Base-by-base conservation (phyloP, 1,284 basidiomycete species). In the Cryptococcus sp. region DNA sequence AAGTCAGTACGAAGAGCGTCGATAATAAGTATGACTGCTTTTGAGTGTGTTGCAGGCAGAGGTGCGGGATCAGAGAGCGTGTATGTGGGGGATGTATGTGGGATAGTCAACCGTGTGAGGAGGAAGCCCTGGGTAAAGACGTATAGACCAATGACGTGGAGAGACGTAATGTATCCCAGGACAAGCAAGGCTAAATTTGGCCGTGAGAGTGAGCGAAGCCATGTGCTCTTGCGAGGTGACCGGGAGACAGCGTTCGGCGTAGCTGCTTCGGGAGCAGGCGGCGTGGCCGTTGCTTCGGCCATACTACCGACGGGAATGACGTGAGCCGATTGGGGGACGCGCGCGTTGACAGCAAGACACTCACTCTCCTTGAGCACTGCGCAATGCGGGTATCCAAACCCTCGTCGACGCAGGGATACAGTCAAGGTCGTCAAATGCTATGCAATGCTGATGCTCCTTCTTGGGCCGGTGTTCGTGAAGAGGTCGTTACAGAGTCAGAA, bases 1-100 rank as follows among this genome's bases (percentile, higher is more conserved):
- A 98, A 99, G 79, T 99, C 95, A 72, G 93, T 96, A 1, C 96
- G 87, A 19, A 99, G 83, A 0, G 96, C 86, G 76, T 99, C 96
- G 63, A 99, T 89, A 58, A 98, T 85, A 67, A 98, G 82, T 34
- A 98, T 63, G 37, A 99, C 83, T 8, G 89, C 88, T 64, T 89
- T 86, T 63, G 83, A 83, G 79, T 93, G 89, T 0, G 87, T 89
- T 0, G 86, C 79, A 0, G 81, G 73, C 1, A 91, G 73, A 3
- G 78, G 76, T 17, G 71, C 62, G 16, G 70, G 65, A 51, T 72
- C 63, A 58, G 83, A 85, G 19, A 70, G 67, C 1, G 61, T 44
- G 10, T 81, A 78, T 26, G 80, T 71, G 0, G 75, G 63, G 0
- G 74, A 63, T 50, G 82, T 76, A 55, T 89, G 79, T 3, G 87